Evolutionary conservation across 805 yeast genomes (phyloP).

Genomic region (Lachancea sp.): DNA sequence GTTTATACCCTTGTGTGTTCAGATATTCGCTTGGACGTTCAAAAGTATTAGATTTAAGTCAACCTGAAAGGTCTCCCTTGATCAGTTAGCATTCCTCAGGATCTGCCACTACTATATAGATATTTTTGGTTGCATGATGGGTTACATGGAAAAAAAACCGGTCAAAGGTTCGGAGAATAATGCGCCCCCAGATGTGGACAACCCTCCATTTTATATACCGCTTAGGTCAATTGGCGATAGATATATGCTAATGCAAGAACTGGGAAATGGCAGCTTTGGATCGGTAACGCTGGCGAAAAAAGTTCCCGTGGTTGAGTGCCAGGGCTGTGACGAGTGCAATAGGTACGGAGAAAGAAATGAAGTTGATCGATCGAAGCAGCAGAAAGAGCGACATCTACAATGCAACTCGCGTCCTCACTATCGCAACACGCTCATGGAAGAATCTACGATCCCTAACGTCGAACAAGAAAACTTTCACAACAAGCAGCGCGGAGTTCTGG

Average conservation of each 20-base stretch:
- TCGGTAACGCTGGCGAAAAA: constrained; percentile 55
- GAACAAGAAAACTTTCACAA: constrained; percentile 30
- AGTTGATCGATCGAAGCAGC: not conserved
- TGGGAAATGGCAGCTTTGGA: constrained; percentile 78
- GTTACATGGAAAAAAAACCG: constrained; percentile 12
- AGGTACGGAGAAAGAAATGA: not conserved
- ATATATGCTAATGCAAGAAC: constrained; percentile 45
- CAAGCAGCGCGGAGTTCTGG: constrained; percentile 46
- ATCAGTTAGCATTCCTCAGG: too few relatives aligned
- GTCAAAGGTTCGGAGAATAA: constrained; percentile 11
- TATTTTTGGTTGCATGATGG: not conserved
- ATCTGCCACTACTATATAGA: not conserved
- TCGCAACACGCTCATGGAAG: constrained; percentile 44
- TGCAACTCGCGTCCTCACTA: constrained; percentile 4
- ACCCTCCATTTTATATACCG: constrained; percentile 41
- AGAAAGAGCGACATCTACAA: constrained; percentile 1
- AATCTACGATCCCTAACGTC: constrained; percentile 15
- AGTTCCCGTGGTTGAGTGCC: constrained; percentile 23
- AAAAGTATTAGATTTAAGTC: too few relatives aligned
- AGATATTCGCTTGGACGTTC: too few relatives aligned
- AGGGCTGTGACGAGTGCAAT: constrained; percentile 1
- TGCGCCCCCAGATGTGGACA: constrained; percentile 35
- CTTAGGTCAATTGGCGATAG: constrained; percentile 37
- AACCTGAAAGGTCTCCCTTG: too few relatives aligned
- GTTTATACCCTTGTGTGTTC: too few relatives aligned